Conservation (phyloP, 176 grass and related monocot species). For the Oryza glaberrima region DNA sequence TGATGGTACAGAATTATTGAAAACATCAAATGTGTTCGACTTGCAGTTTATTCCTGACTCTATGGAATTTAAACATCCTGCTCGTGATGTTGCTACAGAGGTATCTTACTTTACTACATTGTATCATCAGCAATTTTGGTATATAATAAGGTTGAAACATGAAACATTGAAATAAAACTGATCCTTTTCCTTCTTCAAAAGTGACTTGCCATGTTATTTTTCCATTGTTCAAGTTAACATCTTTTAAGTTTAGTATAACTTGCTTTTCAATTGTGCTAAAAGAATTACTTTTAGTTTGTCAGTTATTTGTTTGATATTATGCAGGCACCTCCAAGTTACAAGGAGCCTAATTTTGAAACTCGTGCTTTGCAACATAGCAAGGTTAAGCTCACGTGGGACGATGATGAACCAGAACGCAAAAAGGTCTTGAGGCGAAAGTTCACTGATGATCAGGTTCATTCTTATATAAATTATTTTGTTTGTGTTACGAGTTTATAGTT, state of each 20-base stretch:
- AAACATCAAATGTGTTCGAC: slow-evolving; percentile 84
- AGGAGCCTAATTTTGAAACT: slow-evolving; percentile 82
- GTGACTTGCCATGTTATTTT: background rate
- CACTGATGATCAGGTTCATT: slow-evolving; percentile 73
- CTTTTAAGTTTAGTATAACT: background rate
- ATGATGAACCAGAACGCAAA: slow-evolving; percentile 86
- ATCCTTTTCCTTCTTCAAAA: background rate
- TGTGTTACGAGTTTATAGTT: background rate
- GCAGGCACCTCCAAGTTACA: slow-evolving; percentile 71
- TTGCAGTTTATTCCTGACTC: slow-evolving; percentile 79
- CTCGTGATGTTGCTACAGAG: slow-evolving; percentile 71
- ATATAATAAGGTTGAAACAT: background rate
- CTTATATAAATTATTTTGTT: slow-evolving; percentile 10
- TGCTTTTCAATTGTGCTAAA: slow-evolving; percentile 15
- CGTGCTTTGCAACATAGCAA: slow-evolving; percentile 83
- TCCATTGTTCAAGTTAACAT: background rate
- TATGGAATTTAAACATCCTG: slow-evolving; percentile 77
- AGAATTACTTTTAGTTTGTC: background rate
- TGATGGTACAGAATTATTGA: slow-evolving; percentile 80
- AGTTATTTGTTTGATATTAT: slow-evolving; percentile 27
- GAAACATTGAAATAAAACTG: background rate
- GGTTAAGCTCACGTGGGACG: slow-evolving; percentile 87
- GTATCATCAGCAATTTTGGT: slow-evolving; percentile 6
- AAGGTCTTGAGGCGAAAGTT: slow-evolving; percentile 76
- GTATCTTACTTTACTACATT: slow-evolving; percentile 46